Conservation (phyloP, 1,139 yeast genomes). For the Yamadazyma taylorii region DNA sequence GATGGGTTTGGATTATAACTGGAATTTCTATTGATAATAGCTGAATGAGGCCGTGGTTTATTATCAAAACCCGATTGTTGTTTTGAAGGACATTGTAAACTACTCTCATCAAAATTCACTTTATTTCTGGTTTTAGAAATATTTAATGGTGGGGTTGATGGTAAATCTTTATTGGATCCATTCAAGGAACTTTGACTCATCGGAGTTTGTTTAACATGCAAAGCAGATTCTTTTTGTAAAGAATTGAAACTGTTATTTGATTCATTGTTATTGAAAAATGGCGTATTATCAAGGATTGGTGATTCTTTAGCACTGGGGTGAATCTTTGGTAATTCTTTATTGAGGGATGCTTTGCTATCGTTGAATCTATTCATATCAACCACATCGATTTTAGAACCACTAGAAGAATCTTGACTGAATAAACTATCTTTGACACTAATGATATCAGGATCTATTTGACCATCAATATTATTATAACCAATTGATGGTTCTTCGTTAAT, state of each 20-base stretch:
- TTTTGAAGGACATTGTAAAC: conserved; percentile 2
- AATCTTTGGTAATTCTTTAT: not conserved
- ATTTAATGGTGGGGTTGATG: conserved; percentile 6
- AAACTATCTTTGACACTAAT: conserved; percentile 17
- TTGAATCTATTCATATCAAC: conserved; percentile 1
- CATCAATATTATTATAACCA: no score
- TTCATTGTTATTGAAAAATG: not conserved
- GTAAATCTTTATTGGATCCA: conserved; percentile 6
- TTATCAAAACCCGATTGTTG: no score
- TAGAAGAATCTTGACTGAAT: conserved; percentile 10
- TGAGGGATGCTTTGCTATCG: conserved; percentile 3
- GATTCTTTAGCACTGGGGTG: conserved; percentile 9
- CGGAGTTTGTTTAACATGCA: not conserved
- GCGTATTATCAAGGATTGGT: conserved; percentile 4
- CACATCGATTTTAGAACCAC: conserved; percentile 1
- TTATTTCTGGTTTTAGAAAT: conserved; percentile 9
- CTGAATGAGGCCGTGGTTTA: conserved; percentile 2
- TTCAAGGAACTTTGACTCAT: not conserved
- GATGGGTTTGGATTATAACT: not conserved
- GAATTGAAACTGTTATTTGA: conserved; percentile 2
- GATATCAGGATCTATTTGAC: conserved; percentile 7
- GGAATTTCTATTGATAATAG: not conserved
- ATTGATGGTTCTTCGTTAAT: conserved; percentile 7
- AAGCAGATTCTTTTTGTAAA: conserved; percentile 6
- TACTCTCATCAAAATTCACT: conserved; percentile 2